Evolutionary conservation across 192 early-diverging fungal genomes (phyloP), one percentile per base, ranked within the genome.

Genomic region (Globomyces pollinis-pini): DNA sequence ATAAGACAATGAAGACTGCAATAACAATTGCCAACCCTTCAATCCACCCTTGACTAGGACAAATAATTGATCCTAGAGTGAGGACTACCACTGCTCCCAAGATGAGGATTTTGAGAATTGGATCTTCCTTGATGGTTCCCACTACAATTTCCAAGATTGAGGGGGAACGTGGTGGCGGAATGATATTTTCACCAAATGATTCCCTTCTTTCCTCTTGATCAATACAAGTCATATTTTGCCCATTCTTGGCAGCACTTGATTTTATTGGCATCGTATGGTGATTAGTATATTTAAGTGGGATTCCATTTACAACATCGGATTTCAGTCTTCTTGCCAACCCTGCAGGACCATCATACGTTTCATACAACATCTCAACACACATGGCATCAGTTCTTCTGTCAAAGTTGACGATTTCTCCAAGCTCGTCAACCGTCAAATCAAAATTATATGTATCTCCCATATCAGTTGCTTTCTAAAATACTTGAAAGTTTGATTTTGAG

Each of bases 1-100:
- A 57, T 21, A 83, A 52, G 3, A 83, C 80, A 36, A 83, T 73
- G 6, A 77, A 61, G 41, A 83, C 80, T 12, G 80, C 80, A 20
- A 76, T 62, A 8, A 84, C 52, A 52, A 84, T 80, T 24, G 78
- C 79, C 16, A 78, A 41, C 1, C 81, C 81, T 47, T 84, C 81
- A 35, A 71, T 58, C 66, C 70, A 84, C 3, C 78, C 80, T 9
- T 64, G 56, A 11, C 42, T 15, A 2, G 77, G 77, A 64, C 76
- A 78, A 30, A 74, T 72, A 21, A 75, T 75, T 7, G 73, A 72
- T 2, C 77, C 80, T 8, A 83, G 59, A 3, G 68, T 50, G 44
- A 80, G 41, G 1, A 80, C 77, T 12, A 80, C 54, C 1, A 71
- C 61, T 8, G 80, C 80, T 50, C 77, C 75, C 2, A 80, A 64